A percentile compares a stretch with the other conserved stretches of the same genome.
These are phyloP conservation scores for Miscanthus lutarioriparius DNA, from an alignment of 176 grass and related monocot species.

Conservation along the genomic window DNA sequence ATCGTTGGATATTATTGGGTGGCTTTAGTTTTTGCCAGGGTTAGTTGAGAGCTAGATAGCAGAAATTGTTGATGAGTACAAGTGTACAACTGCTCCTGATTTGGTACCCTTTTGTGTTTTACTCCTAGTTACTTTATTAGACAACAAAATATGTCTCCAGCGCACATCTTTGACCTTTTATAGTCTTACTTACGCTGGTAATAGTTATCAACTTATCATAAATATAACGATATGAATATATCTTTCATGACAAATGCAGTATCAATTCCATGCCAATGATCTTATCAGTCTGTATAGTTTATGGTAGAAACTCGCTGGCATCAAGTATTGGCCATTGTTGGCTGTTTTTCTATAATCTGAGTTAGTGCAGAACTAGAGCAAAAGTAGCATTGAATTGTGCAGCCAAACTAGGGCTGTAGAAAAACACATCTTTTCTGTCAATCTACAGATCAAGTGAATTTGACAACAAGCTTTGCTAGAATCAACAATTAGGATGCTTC, in stretches of 20 bases:
- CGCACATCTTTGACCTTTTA: not conserved
- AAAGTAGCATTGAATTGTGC: not conserved
- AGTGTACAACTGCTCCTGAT: not conserved
- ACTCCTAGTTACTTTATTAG: not conserved
- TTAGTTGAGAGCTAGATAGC: not conserved
- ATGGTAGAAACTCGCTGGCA: not conserved
- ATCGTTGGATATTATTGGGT: not conserved
- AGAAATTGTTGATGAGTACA: not conserved
- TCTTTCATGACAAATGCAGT: not conserved
- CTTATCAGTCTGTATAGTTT: not conserved
- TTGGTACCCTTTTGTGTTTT: not conserved
- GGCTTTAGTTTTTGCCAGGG: not conserved
- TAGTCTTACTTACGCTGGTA: not conserved
- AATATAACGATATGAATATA: not conserved
- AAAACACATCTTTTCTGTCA: not conserved
- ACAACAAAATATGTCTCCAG: not conserved
- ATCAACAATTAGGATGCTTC: not conserved
- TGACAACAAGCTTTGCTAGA: not conserved
- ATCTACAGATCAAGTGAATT: not conserved
- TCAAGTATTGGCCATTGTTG: not conserved
- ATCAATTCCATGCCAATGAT: not conserved
- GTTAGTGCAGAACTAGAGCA: constrained; percentile 5
- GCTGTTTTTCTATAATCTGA: not conserved
- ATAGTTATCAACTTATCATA: not conserved
- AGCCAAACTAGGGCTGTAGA: not conserved